A percentile compares a stretch with the other conserved stretches of the same genome.
Conservation (phyloP, 352 stramenopile genomes). For the Globisporangium cylindrosporum region DNA sequence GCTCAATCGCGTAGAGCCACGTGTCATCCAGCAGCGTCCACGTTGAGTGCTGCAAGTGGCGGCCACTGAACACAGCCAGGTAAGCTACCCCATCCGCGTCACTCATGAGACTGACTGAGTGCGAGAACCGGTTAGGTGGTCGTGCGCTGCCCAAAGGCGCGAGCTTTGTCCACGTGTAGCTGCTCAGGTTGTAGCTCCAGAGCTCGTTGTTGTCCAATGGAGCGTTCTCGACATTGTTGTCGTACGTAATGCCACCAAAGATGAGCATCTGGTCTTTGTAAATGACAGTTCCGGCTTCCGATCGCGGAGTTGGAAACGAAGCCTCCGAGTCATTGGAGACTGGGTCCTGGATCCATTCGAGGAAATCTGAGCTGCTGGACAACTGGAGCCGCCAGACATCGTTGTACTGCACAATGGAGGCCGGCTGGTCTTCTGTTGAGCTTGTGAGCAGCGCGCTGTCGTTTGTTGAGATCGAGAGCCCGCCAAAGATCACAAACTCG, state of each 20-base stretch:
- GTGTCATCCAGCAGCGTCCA: slow-evolving; percentile 55
- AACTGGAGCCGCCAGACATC: slow-evolving; percentile 52
- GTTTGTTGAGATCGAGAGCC: slow-evolving; percentile 32
- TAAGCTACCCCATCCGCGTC: slow-evolving; percentile 32
- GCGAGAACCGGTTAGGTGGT: slow-evolving; percentile 56
- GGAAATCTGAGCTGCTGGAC: not conserved
- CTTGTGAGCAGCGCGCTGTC: not conserved
- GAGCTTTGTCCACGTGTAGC: slow-evolving; percentile 39
- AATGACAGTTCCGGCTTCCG: slow-evolving; percentile 47
- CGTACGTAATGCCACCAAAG: slow-evolving; percentile 73
- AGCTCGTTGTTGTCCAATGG: slow-evolving; percentile 57
- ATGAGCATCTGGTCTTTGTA: slow-evolving; percentile 51
- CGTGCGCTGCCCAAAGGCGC: slow-evolving; percentile 16
- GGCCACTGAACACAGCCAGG: slow-evolving; percentile 58
- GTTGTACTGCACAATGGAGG: slow-evolving; percentile 45
- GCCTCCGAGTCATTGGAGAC: slow-evolving; percentile 7
- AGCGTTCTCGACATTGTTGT: slow-evolving; percentile 29
- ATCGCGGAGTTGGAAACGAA: slow-evolving; percentile 31
- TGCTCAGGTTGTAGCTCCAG: slow-evolving; percentile 57
- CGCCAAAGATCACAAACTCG: slow-evolving; percentile 55
- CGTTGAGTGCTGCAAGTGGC: slow-evolving; percentile 37
- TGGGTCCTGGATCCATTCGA: slow-evolving; percentile 40
- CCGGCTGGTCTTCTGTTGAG: slow-evolving; percentile 9
- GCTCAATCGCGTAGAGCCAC: slow-evolving; percentile 58
- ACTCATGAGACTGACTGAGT: slow-evolving; percentile 42